Evolutionary conservation across 208 protist species (phyloP), one percentile per base, ranked within the genome.

Genomic region (Borovskyia barvae): DNA sequence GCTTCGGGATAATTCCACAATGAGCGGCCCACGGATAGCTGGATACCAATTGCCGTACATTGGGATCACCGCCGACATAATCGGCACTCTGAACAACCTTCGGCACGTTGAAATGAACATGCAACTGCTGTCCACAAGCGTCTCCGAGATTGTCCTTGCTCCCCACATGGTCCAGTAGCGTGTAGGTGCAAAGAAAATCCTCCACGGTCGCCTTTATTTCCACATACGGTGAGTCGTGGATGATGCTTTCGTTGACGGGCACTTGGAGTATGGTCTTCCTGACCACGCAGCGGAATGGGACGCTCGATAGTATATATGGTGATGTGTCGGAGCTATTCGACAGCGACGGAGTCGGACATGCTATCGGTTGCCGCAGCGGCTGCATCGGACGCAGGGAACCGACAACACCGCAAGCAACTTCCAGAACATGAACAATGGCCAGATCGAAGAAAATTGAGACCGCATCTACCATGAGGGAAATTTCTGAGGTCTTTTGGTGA

Each of bases 391-490:
- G 37, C 30, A 71, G 3, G 2, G 64, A 35, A 26, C n/a, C n/a
- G 9, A 53, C 0, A 0, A 45, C 41, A 14, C 55, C 55, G 0
- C 56, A n/a, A 0, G 30, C 41, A 1, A 58, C 48, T 19, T 64
- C 49, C 49, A 71, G 2, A n/a, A 71, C 32, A 25, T 71, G 25
- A 20, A 71, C 49, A 4, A 71, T 33, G 12, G 43, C 64, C 19
- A 47, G 11, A 12, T 64, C 48, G 11, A 53, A 43, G 48, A 40
- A 48, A 24, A 19, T 35, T 3, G 40, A 51, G 4, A 40, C 37
- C 5, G 22, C 29, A 30, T 71, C 48, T 6, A 71, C 37, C 12
- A 56, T 53, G 32, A 64, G 30, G 2, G 22, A 30, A 17, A 58
- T 24, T 15, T 41, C 42, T 3, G 25, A 8, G 8, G 22, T 11